Conservation (phyloP, 164 flowering plant species). For the Nymphaea colorata region DNA sequence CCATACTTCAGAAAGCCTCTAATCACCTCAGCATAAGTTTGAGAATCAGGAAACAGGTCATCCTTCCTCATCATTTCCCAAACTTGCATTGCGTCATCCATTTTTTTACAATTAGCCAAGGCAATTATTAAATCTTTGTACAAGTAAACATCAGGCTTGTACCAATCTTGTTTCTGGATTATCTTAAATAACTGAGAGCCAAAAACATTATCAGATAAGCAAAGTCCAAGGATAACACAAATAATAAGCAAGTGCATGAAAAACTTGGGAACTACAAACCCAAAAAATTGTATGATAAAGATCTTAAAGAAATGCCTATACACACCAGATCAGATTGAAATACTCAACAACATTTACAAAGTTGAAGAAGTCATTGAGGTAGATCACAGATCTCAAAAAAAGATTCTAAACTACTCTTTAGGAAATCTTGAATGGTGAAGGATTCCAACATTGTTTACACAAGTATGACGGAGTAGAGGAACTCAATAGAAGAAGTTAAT, state of each 20-base stretch:
- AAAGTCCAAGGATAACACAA: background rate
- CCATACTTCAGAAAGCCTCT: slow-evolving; percentile 74
- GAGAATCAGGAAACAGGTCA: slow-evolving; percentile 68
- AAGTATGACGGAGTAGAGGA: too few relatives aligned
- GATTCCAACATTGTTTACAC: too few relatives aligned
- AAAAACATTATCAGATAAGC: background rate
- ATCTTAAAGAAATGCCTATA: too few relatives aligned
- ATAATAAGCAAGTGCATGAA: background rate
- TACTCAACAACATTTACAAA: too few relatives aligned
- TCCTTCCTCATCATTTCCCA: slow-evolving; percentile 84
- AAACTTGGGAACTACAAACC: too few relatives aligned
- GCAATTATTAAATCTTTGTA: slow-evolving; percentile 79
- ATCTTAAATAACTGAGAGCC: slow-evolving; percentile 50
- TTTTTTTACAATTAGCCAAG: slow-evolving; percentile 46
- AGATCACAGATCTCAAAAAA: too few relatives aligned
- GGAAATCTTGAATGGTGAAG: too few relatives aligned
- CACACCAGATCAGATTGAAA: too few relatives aligned
- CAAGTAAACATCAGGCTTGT: slow-evolving; percentile 62
- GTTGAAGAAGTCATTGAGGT: too few relatives aligned
- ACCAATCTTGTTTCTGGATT: slow-evolving; percentile 79
- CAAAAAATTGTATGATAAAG: too few relatives aligned
- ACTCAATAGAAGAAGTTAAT: too few relatives aligned
- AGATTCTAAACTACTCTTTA: too few relatives aligned
- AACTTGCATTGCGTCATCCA: slow-evolving; percentile 78
- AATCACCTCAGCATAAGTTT: slow-evolving; percentile 77